Evolutionary conservation across 345 rosid species (phyloP), one percentile per base, ranked within the genome.

Genomic region (Populus deltoides): DNA sequence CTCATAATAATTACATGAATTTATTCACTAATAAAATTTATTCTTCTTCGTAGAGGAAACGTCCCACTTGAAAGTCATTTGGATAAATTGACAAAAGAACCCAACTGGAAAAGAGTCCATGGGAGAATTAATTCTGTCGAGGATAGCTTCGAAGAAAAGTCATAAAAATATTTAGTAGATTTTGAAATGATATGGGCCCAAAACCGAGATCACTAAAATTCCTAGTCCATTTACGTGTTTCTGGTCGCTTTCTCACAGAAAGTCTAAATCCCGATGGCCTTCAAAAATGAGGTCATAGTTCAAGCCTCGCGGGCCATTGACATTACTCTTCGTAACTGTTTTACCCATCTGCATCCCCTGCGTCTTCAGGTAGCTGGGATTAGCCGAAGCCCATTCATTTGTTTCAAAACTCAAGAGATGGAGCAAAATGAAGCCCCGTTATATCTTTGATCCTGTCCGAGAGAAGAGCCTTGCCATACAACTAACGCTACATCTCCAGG

Each of bases 381-480:
- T 59, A 59, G 65, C 16, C 65, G 6, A 59, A n/a, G 27, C 27
- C 65, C 13, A 59, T n/a, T n/a, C 25, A 43, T 43, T 22, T 7
- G 22, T 53, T 53, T 53, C 59, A 20, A 6, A 53, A 20, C 24
- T 20, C 24, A 53, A 20, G 18, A 18, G n/a, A 53, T 33, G 36
- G 36, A 33, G 36, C 36, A 33, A 33, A 33, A 33, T 4, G 59
- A 53, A 18, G 22, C 22, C 8, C 57, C 3, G 45, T 41, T 9
- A 41, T 1, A 41, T 41, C 45, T 41, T 10, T 25, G 71, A 62
- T 79, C 72, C 24, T 38, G 78, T 79, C 73, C 29, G 12, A 57
- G 79, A 78, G 79, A 82, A 36, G 33, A n/a, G 22, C 68, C 69
- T 77, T 39, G 36, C 69, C 75, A 69, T 59, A 25, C 72, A 45